Conservation (phyloP, 2,329 filamentous ascomycete genomes). For the Xylaria sp. region DNA sequence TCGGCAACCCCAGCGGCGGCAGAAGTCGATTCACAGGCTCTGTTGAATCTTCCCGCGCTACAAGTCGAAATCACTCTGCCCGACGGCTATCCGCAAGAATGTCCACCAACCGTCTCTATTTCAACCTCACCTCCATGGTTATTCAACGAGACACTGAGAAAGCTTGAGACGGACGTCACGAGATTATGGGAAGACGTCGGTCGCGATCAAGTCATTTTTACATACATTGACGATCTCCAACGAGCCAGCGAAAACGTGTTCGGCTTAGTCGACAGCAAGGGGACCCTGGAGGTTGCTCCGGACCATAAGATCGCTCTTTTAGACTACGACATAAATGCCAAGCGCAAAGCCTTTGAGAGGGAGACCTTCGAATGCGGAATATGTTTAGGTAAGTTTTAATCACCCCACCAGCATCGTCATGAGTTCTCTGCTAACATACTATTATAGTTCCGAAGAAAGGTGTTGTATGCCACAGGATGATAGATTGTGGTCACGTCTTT, state of each 20-base stretch:
- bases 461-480: constrained; percentile 78
- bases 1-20: constrained; percentile 29
- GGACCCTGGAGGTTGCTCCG: constrained; percentile 62
- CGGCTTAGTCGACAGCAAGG: constrained; percentile 61
- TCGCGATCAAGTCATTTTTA: constrained; percentile 67
- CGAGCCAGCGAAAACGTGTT: constrained; percentile 69
- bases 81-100: constrained; percentile 64
- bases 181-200: constrained; percentile 71
- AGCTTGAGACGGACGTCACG: constrained; percentile 61
- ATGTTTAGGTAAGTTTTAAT: constrained; percentile 68
- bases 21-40: constrained; percentile 56
- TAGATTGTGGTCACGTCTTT: constrained; percentile 90
- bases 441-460: constrained; percentile 86
- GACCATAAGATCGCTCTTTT: constrained; percentile 76
- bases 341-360: constrained; percentile 78
- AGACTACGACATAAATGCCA: constrained; percentile 80
- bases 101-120: constrained; percentile 62
- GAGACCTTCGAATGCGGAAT: constrained; percentile 90
- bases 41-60: constrained; percentile 68
- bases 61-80: constrained; percentile 65
- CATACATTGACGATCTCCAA: constrained; percentile 71
- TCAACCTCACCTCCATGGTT: constrained; percentile 69
- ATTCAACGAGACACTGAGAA: constrained; percentile 56
- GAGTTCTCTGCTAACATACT: constrained; percentile 36
- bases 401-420: neutral